These are phyloP conservation scores for Tetragonia tetragonoides DNA, from an alignment of 148 eudicot species.

Conservation along the genomic window DNA sequence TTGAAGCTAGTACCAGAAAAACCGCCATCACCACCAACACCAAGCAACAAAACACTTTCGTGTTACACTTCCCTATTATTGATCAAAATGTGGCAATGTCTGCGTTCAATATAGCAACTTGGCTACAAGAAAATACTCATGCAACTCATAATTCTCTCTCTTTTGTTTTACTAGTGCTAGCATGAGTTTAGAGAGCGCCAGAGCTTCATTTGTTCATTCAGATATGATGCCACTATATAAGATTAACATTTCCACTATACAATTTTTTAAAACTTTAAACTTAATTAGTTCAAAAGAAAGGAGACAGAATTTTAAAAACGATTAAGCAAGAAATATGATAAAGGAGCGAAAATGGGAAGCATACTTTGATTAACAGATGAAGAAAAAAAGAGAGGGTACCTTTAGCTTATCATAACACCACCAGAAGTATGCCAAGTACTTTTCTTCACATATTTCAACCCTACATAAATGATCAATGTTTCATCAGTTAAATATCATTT, in stretches of 20 bases:
- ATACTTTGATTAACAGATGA: background rate
- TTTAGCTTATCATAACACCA: conserved; percentile 87
- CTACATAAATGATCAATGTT: conserved; percentile 43
- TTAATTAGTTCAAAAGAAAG: too few species aligned
- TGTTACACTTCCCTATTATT: too few species aligned
- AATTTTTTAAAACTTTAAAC: too few species aligned
- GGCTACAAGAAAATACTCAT: background rate
- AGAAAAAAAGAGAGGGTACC: conserved; percentile 36
- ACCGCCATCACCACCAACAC: too few species aligned
- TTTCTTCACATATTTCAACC: conserved; percentile 67
- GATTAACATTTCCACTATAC: too few species aligned
- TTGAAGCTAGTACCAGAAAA: too few species aligned
- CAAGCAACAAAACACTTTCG: too few species aligned
- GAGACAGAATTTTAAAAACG: background rate
- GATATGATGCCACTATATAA: too few species aligned
- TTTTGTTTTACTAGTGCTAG: background rate
- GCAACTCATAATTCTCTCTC: background rate
- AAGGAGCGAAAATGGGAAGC: background rate
- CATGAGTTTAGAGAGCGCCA: background rate
- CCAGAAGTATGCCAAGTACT: conserved; percentile 91
- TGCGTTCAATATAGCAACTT: background rate
- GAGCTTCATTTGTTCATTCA: too few species aligned
- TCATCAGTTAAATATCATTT: conserved; percentile 17
- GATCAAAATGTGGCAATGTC: too few species aligned
- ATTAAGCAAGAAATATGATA: background rate